Base-by-base conservation (phyloP, 106 monocot species). In the Allium fistulosum region DNA sequence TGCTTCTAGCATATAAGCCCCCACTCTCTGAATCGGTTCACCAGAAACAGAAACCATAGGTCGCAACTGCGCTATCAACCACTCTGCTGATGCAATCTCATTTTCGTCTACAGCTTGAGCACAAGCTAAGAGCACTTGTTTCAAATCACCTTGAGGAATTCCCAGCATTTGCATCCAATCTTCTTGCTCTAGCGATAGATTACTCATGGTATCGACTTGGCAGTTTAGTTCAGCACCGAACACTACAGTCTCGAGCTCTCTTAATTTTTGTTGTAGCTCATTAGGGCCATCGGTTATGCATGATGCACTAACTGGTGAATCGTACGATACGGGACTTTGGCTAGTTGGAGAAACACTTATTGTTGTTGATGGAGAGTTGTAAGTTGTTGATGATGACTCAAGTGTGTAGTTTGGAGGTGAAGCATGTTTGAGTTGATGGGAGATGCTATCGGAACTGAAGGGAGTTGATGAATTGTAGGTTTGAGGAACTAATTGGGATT, bases 31-130 rank as follows among this genome's bases (percentile, higher is more conserved):
- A 3, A 84, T 26, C 17, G 94, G 91, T 8, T 91, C 90, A 6
- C 94, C 94, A 11, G 91, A 88, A n/a, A 95, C 91, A 9, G 87
- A 88, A 45, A 95, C 88, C 91, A 91, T 85, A 65, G 79, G 80
- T 53, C 74, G 61, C 47, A 88, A 53, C 74, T 95, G 79, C 48
- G 75, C 48, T 14, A 86, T 75, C 59, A 91, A 66, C 79, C 67
- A 76, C 12, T 88, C 72, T 0, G 75, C 72, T 11, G 69, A 47
- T 2, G 62, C 5, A 11, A 68, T 10, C 58, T 95, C 70, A 50
- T 85, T 81, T n/a, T 95, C 88, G 3, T 68, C 83, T 15, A 91
- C 64, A 8, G 94, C 85, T 67, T 71, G 77, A 22, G 94, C 94
- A 80, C 87, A 91, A 37, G 80, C 75, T 65, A 88, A 70, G 1